These are phyloP conservation scores for Phytophthora pseudosyringae DNA, from an alignment of 352 stramenopile genomes.

Conservation along the genomic window DNA sequence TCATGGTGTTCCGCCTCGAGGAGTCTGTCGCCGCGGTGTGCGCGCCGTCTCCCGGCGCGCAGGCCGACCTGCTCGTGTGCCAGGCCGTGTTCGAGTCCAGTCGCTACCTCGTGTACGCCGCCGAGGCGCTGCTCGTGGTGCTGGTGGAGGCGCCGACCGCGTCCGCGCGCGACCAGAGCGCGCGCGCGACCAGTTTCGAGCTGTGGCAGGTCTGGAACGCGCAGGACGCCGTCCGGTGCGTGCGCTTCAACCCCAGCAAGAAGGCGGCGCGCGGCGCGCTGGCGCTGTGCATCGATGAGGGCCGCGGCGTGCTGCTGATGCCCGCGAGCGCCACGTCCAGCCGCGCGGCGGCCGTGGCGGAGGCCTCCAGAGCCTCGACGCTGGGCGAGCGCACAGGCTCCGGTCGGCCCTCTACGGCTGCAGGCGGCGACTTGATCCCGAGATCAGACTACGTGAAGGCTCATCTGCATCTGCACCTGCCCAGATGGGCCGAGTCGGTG, in stretches of 20 bases:
- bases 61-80: constrained; percentile 38
- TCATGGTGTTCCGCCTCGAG: constrained; percentile 58
- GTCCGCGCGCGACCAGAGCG: constrained; percentile 8
- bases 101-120: constrained; percentile 68
- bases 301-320: constrained; percentile 68
- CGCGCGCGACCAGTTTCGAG: constrained; percentile 50
- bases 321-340: constrained; percentile 47
- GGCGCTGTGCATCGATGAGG: constrained; percentile 68
- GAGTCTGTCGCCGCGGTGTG: constrained; percentile 52
- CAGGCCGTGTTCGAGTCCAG: constrained; percentile 52
- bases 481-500: constrained; percentile 71
- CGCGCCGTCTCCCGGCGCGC: constrained; percentile 36
- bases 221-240: constrained; percentile 49
- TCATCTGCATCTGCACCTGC: constrained; percentile 74
- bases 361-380: constrained; percentile 13
- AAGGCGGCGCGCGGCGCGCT: constrained; percentile 61
- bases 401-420: not conserved
- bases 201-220: constrained; percentile 77
- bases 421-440: constrained; percentile 14
- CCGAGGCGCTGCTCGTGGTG: constrained; percentile 66
- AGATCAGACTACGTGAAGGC: constrained; percentile 59
- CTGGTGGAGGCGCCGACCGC: constrained; percentile 44
- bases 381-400: not conserved
- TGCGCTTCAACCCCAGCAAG: constrained; percentile 62
- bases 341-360: constrained; percentile 20